Percentiles rank a stretch among this genome's conserved stretches.
Evolutionary conservation across 2,329 filamentous ascomycete species (phyloP).

Genomic region (Decorospora gaudefroyi): DNA sequence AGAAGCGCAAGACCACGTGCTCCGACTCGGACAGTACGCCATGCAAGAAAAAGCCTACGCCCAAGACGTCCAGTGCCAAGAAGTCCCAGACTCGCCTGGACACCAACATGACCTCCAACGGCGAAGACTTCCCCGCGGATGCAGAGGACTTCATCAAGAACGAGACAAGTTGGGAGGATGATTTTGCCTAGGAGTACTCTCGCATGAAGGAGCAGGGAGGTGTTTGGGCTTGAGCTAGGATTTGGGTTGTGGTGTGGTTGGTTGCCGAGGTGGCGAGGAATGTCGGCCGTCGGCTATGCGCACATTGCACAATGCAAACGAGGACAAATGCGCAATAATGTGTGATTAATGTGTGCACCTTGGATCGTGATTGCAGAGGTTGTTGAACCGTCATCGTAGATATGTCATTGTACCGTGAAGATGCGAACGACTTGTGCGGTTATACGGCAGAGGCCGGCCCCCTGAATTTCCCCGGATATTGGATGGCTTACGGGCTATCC

Average conservation of each 20-base stretch:
- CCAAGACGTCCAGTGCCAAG: constrained; percentile 20
- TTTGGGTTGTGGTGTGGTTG: constrained; percentile 11
- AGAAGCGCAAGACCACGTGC: constrained; percentile 16
- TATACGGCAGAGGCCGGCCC: constrained; percentile 19
- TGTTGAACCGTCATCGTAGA: constrained; percentile 5
- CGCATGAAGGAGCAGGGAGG: neutral
- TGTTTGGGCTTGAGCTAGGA: neutral
- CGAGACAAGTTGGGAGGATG: constrained; percentile 15
- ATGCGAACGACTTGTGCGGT: neutral
- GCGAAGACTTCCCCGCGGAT: constrained; percentile 13
- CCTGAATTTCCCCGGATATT: constrained; percentile 48
- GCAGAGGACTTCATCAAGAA: constrained; percentile 21
- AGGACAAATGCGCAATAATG: neutral
- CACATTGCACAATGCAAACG: too few relatives aligned
- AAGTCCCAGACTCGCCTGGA: constrained; percentile 10
- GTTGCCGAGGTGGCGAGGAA: constrained; percentile 10
- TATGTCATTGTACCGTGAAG: constrained; percentile 8
- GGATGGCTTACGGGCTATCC: constrained; percentile 28
- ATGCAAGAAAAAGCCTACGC: constrained; percentile 27
- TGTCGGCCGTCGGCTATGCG: constrained; percentile 8
- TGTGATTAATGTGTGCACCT: neutral
- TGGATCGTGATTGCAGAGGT: constrained; percentile 8
- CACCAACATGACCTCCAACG: neutral
- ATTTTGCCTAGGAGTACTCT: neutral
- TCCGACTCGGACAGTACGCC: constrained; percentile 15